Conservation (phyloP, 1,284 basidiomycete genomes). For the Inonotus hispidus region DNA sequence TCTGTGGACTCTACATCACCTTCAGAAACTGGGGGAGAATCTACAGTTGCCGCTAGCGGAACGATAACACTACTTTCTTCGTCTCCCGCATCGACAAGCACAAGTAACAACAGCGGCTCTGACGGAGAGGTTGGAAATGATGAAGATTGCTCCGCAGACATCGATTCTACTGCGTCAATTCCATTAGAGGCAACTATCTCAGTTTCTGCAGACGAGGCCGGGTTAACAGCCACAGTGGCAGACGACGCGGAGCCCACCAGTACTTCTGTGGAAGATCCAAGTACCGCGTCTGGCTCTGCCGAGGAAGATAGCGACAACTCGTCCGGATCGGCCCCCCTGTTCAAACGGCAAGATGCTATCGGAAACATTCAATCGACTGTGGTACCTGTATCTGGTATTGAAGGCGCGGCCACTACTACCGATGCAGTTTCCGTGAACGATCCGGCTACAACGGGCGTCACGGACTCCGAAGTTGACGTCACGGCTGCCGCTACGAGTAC, state of each 20-base stretch:
- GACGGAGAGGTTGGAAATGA: background rate
- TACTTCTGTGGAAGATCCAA: background rate
- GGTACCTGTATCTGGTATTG: background rate
- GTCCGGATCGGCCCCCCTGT: background rate
- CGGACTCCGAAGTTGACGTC: background rate
- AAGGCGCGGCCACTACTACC: background rate
- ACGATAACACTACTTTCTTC: background rate
- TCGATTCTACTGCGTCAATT: background rate
- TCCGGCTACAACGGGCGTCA: background rate
- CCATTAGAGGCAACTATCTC: background rate
- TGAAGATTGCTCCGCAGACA: background rate
- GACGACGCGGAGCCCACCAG: background rate
- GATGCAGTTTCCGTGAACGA: background rate
- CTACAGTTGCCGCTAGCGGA: background rate
- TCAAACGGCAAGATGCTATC: slow-evolving; percentile 13
- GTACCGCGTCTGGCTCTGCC: background rate
- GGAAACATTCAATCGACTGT: slow-evolving; percentile 9
- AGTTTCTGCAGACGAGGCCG: background rate
- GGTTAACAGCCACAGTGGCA: background rate
- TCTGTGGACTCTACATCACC: background rate
- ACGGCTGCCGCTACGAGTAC: background rate
- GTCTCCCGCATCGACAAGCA: background rate
- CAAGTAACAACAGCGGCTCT: background rate
- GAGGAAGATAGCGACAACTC: background rate
- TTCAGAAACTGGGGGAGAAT: background rate